Evolutionary conservation across 345 rosid genomes (phyloP).

Genomic region (Acer yangbiense): DNA sequence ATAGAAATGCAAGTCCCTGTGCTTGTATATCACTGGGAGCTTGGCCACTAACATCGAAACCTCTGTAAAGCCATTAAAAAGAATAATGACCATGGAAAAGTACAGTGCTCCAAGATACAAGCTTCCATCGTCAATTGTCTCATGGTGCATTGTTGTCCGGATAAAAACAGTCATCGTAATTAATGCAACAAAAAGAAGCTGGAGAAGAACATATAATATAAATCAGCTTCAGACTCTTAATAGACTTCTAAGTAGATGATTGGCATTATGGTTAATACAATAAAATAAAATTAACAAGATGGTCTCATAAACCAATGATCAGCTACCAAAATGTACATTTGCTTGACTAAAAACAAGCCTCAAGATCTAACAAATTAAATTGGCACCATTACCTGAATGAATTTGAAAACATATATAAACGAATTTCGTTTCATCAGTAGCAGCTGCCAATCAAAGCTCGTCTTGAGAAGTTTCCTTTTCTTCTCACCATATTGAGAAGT

Average conservation of each 20-base stretch:
- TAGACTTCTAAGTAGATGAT: neutral
- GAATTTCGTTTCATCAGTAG: conserved; percentile 92
- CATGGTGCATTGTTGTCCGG: conserved; percentile 82
- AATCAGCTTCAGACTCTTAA: conserved; percentile 14
- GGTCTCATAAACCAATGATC: conserved; percentile 7
- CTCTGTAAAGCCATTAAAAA: conserved; percentile 96
- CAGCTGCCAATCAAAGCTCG: conserved; percentile 78
- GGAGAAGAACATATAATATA: conserved; percentile 35
- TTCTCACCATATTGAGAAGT: conserved; percentile 70
- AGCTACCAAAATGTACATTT: neutral
- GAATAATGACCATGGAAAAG: conserved; percentile 97
- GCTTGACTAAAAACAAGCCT: conserved; percentile 1
- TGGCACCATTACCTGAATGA: conserved; percentile 67
- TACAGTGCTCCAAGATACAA: conserved; percentile 83
- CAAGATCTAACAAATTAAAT: neutral
- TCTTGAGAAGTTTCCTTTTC: conserved; percentile 73
- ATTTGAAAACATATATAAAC: conserved; percentile 89
- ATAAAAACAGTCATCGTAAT: conserved; percentile 96
- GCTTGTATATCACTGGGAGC: conserved; percentile 97
- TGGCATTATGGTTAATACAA: neutral
- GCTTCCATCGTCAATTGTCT: conserved; percentile 85
- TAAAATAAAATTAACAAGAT: neutral
- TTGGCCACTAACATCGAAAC: conserved; percentile 95
- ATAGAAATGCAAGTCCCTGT: conserved; percentile 87
- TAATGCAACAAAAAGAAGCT: conserved; percentile 90